Base-by-base conservation (phyloP, 352 stramenopile genomes). In the Chrysophaeum taylorii region DNA sequence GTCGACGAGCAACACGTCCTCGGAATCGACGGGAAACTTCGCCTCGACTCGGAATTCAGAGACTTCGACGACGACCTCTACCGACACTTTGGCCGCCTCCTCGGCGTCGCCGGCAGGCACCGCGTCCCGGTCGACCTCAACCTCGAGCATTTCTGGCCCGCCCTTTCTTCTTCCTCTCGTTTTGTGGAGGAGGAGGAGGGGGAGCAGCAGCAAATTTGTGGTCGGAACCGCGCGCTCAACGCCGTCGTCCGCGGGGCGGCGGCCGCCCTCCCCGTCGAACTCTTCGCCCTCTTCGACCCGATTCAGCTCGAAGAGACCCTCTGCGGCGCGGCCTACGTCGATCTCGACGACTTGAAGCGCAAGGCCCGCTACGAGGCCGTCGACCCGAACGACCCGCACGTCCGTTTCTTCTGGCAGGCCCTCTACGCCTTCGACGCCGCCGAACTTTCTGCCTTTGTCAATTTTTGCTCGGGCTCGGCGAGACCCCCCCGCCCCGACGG, bases 321-420 rank as follows among this genome's bases (percentile, higher is more conserved):
- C 53, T 98, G 94, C 75, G 95, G 95, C 36, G 93, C 89, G 52
- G 85, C 89, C 39, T 91, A 98, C 71, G 89, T 98, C 61, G 93
- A 98, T 76, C 90, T 99, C 29, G 91, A 96, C 64, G 75, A 98
- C 41, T 81, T 99, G 29, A 84, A 87, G 27, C 88, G 90, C 75
- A 95, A 94, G 74, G 96, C 94, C 7, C 92, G 97, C 79, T 98
- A 98, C 81, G 94, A 96, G 66, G 92, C 91, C 25, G 94, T 96
- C 33, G 82, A 94, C 45, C 89, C 94, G 73, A 75, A 81, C 29
- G 93, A 96, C 76, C 48, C 78, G 5, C 88, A 97, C 54, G 88
- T 99, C 25, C 71, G 86, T 60, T 84, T 85, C 38, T 98, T 98
- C 76, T 98, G 94, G 93, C 88, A 98, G 57, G 90, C 95, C 57